These are phyloP conservation scores for Apiotrichum laibachii DNA, from an alignment of 1,284 basidiomycete genomes.

Conservation along the genomic window DNA sequence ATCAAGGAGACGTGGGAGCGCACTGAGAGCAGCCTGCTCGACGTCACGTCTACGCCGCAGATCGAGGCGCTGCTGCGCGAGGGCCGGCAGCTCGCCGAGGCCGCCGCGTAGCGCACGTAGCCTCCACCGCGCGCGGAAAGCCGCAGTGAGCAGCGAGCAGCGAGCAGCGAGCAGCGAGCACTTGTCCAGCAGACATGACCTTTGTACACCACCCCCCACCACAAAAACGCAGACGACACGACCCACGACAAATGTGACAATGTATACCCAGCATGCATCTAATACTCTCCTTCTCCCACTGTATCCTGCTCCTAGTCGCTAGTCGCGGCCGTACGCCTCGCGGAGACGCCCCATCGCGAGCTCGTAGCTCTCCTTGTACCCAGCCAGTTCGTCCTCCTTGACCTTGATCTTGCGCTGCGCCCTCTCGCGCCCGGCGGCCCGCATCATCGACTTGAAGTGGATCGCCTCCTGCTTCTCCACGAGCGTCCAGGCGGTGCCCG, in stretches of 20 bases:
- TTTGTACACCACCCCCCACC: no score
- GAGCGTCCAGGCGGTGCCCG: constrained; percentile 86
- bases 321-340: constrained; percentile 29
- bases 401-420: constrained; percentile 72
- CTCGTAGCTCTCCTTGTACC: constrained; percentile 64
- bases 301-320: not conserved
- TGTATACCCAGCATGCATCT: constrained; percentile 1
- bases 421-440: constrained; percentile 68
- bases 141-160: not conserved
- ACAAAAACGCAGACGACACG: not conserved
- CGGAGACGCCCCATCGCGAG: constrained; percentile 37
- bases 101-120: not conserved
- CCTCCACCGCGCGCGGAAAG: not conserved
- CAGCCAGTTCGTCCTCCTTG: constrained; percentile 61
- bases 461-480: constrained; percentile 95
- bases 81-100: constrained; percentile 12
- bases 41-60: not conserved
- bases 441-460: constrained; percentile 83
- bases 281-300: no score
- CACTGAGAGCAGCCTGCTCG: constrained; percentile 8
- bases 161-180: not conserved
- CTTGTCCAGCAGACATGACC: not conserved
- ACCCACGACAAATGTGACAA: not conserved
- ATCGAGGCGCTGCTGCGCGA: constrained; percentile 12
- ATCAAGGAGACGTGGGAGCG: constrained; percentile 9